Base-by-base conservation (phyloP, 495 filamentous ascomycete genomes). In the Penicillium canariense region DNA sequence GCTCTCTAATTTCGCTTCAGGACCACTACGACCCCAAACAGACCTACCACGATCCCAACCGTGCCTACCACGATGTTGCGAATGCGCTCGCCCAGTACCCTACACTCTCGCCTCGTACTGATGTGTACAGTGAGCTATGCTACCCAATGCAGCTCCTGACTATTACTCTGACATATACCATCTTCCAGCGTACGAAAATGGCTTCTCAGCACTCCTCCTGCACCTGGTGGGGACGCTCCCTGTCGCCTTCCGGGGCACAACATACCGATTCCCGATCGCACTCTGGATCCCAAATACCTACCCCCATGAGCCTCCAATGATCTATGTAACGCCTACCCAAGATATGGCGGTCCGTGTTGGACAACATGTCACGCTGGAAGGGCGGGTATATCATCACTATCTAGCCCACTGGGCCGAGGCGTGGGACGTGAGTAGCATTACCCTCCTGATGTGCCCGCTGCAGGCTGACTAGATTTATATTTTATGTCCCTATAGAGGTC, bases 221-320 rank as follows among this genome's bases (percentile, higher is more conserved):
- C 88, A 89, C 55, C 80, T 98, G 22, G 81, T 82, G 52, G 94
- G 94, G 54, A 96, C 91, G 12, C 72, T 98, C 22, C 93, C 94
- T 38, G 90, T 94, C 42, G 67, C 75, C 48, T 98, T 96, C 73
- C 88, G 94, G 61, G 92, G 91, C 62, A 83, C 85, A 14, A 88
- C 86, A 11, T 98, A 97, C 71, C 85, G 89, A 50, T 96, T 97
- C 54, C 94, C 94, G 9, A 79, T 98, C 48, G 84, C 89, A 56
- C 59, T 97, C 82, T 98, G 95, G 95, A 81, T 98, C n/a, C 94
- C 95, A 1, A 90, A 94, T 60, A 83, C 84, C 26, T 98, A 98
- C 63, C 95, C 94, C 28, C 81, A 81, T 31, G 88, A 96, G 61
- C 76, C 89, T 6, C 94, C 94, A 0, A 79, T 97, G 14, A 83